Base-by-base conservation (phyloP, 208 protist species). In the Leishmania braziliensis region DNA sequence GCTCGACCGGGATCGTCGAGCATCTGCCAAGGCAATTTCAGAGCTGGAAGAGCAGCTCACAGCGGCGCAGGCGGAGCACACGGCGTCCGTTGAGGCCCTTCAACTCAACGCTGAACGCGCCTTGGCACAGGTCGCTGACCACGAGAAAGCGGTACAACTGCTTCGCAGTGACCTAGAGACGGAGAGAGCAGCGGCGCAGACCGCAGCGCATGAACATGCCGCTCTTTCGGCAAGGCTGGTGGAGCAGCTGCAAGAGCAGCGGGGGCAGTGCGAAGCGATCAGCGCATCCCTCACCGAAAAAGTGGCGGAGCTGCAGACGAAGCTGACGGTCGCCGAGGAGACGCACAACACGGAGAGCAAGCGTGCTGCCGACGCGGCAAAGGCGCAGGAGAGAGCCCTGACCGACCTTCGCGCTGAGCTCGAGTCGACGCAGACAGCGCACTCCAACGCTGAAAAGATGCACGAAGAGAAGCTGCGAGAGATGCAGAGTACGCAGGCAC, bases 101-200 rank as follows among this genome's bases (percentile, higher is more conserved):
- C 20, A 69, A 48, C 10, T 18, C 36, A 33, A 75, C 2, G 36
- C 58, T 10, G 43, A 80, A 39, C 81, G 76, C 10, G 36, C 33
- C 36, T 5, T 68, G 14, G 56, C 77, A 50, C 53, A 75, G 39
- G 54, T 53, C 3, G 58, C 74, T 26, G 75, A 39, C 6, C 56
- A 80, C 29, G 75, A 75, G 58, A 71, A 79, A 51, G 16, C 62
- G 48, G 20, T 76, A 29, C 26, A 29, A 5, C 74, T 48, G n/a
- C 36, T 84, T 26, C 80, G 51, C 46, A 48, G 54, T 20, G 77
- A 75, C 43, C 36, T 81, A 51, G 86, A 77, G 62, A 54, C 51
- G 56, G 54, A 82, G 77, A 63, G 70, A 23, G 48, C 53, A 4
- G 66, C 77, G 9, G 54, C 72, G 46, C 50, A 26, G 14, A 53